A percentile compares a stretch with the other conserved stretches of the same genome.
Conservation (phyloP, 164 flowering plant species). For the Hamamelis virginiana region DNA sequence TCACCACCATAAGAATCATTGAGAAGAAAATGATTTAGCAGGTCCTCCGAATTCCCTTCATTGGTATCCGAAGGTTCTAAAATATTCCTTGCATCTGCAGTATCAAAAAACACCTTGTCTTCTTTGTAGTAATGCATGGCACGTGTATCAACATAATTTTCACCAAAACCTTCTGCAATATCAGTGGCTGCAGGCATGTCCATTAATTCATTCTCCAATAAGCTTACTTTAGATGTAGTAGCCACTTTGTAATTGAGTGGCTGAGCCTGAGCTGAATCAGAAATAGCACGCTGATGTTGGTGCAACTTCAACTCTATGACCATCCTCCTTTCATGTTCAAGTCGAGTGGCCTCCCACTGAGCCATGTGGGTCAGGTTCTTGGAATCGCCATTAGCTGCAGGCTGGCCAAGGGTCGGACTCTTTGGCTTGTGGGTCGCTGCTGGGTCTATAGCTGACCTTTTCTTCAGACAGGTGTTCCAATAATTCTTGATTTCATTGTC, state of each 20-base stretch:
- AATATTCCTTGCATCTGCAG: not conserved
- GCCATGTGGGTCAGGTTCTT: conserved; percentile 55
- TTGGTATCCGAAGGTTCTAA: not conserved
- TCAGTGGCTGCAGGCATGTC: too few species aligned
- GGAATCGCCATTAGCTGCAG: conserved; percentile 25
- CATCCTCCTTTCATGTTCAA: conserved; percentile 59
- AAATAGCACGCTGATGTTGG: not conserved
- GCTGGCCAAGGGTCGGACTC: conserved; percentile 22
- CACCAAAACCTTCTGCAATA: not conserved
- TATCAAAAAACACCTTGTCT: not conserved
- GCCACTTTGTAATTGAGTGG: conserved; percentile 13
- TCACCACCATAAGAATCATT: not conserved
- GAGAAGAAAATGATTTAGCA: not conserved
- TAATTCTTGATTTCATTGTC: conserved; percentile 61
- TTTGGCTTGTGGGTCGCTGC: conserved; percentile 71
- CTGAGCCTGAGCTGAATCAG: not conserved
- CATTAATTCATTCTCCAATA: too few species aligned
- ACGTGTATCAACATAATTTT: too few species aligned
- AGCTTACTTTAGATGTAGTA: too few species aligned
- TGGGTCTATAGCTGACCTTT: conserved; percentile 59
- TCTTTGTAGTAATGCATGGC: not conserved
- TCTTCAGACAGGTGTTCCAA: conserved; percentile 82
- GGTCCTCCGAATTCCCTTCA: not conserved
- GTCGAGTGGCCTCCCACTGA: conserved; percentile 62
- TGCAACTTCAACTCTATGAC: conserved; percentile 44